Conservation (phyloP, 1,139 yeast species). For the Magnusiomyces paraingens region DNA sequence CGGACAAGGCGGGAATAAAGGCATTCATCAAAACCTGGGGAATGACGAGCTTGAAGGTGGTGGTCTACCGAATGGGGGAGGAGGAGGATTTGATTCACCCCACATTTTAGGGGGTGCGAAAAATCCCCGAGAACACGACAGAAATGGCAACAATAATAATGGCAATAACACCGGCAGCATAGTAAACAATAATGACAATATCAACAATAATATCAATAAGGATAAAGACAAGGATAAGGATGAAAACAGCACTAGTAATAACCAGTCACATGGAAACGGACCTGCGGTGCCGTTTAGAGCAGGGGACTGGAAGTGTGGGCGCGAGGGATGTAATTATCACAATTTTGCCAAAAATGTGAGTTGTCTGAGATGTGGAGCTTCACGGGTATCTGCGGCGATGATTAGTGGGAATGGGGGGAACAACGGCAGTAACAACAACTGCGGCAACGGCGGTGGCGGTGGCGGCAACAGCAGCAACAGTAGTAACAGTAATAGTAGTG, state of each 20-base stretch:
- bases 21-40: background rate
- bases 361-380: conserved; percentile 82
- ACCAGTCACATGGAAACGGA: conserved; percentile 7
- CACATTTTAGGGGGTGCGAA: too few relatives aligned
- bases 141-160: conserved; percentile 2
- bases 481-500: too few relatives aligned
- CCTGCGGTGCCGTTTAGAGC: conserved; percentile 78
- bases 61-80: too few relatives aligned
- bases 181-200: background rate
- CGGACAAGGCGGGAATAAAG: background rate
- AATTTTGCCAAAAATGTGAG: conserved; percentile 88
- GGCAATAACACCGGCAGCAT: background rate
- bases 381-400: conserved; percentile 48
- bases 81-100: too few relatives aligned
- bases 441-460: background rate
- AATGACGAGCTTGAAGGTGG: background rate
- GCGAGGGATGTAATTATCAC: conserved; percentile 76
- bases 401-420: conserved; percentile 10
- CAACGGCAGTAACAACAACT: background rate
- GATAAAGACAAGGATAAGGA: background rate
- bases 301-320: conserved; percentile 91
- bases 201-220: conserved; percentile 1
- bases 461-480: too few relatives aligned
- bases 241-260: background rate
- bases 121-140: too few relatives aligned